These are phyloP conservation scores for Amylocystis lapponica DNA, from an alignment of 768 basidiomycete species.

Conservation along the genomic window DNA sequence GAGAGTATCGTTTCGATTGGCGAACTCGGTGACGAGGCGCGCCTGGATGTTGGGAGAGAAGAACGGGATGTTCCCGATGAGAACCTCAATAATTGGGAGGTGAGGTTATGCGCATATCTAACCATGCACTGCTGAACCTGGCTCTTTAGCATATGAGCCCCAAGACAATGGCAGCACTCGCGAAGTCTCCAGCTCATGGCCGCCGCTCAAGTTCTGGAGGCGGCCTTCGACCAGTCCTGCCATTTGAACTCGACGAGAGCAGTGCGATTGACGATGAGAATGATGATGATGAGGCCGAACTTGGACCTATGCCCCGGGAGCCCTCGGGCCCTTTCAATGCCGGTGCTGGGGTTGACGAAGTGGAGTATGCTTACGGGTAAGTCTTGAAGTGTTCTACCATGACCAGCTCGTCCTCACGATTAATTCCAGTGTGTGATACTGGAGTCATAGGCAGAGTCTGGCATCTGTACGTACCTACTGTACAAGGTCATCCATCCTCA, in stretches of 20 bases:
- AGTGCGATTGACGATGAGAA: constrained; percentile 63
- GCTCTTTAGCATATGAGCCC: constrained; percentile 84
- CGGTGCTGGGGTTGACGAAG: constrained; percentile 83
- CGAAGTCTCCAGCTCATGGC: constrained; percentile 79
- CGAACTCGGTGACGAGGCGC: constrained; percentile 76
- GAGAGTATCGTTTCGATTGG: constrained; percentile 91
- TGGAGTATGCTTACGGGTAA: constrained; percentile 84
- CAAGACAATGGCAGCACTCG: constrained; percentile 88
- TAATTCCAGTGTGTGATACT: no score
- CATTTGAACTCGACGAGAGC: constrained; percentile 71
- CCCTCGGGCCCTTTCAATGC: constrained; percentile 66
- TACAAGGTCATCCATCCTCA: no score
- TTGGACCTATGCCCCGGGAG: constrained; percentile 75
- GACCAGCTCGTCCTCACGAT: no score
- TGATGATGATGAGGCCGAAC: constrained; percentile 65
- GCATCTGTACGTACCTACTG: no score
- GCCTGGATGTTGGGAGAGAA: constrained; percentile 56
- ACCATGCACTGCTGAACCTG: neutral
- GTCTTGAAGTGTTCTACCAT: no score
- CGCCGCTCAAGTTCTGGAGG: constrained; percentile 81
- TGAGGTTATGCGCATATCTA: constrained; percentile 41
- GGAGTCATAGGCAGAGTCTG: no score
- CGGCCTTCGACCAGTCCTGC: constrained; percentile 69
- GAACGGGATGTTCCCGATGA: constrained; percentile 64
- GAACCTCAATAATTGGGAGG: constrained; percentile 96